Percentiles rank a stretch among this genome's conserved stretches.
phyloP scores from a whole-genome alignment of 2,329 filamentous ascomycete genomes.

The Arthrobotrys musiformis region DNA sequence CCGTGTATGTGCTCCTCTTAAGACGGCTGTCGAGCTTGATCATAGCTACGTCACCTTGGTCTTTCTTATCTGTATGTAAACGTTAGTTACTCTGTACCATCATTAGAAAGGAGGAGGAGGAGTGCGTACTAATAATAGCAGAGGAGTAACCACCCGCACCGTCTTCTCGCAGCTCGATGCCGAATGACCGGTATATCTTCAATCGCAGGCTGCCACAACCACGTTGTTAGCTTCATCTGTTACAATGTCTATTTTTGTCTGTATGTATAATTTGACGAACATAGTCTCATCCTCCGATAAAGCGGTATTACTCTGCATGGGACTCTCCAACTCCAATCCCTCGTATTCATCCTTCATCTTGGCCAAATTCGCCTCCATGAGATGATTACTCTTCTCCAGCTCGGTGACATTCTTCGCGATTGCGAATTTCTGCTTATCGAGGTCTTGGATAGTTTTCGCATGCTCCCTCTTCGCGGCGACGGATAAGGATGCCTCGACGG shows the following conservation, averaged over 20 bases:
- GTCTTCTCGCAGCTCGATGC: conserved; percentile 88
- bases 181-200: conserved; percentile 89
- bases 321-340: conserved; percentile 57
- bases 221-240: conserved; percentile 5
- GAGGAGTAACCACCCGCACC: conserved; percentile 82
- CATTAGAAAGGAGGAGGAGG: background rate
- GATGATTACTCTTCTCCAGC: conserved; percentile 77
- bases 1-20: conserved; percentile 89
- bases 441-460: conserved; percentile 81
- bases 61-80: conserved; percentile 69
- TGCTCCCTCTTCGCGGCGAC: conserved; percentile 56
- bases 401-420: conserved; percentile 80
- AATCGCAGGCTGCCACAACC: conserved; percentile 76
- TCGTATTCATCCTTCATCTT: conserved; percentile 68
- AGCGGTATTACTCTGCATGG: conserved; percentile 58
- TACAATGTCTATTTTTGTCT: background rate
- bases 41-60: conserved; percentile 91
- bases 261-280: conserved; percentile 29
- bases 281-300: conserved; percentile 62
- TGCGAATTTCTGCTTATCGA: conserved; percentile 92
- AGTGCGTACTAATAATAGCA: conserved; percentile 64
- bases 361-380: conserved; percentile 73
- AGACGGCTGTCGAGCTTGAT: conserved; percentile 88
- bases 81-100: background rate
- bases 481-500: conserved; percentile 52